These are phyloP conservation scores for Diplocarpon mali DNA, from an alignment of 2,329 filamentous ascomycete species.

Conservation along the genomic window DNA sequence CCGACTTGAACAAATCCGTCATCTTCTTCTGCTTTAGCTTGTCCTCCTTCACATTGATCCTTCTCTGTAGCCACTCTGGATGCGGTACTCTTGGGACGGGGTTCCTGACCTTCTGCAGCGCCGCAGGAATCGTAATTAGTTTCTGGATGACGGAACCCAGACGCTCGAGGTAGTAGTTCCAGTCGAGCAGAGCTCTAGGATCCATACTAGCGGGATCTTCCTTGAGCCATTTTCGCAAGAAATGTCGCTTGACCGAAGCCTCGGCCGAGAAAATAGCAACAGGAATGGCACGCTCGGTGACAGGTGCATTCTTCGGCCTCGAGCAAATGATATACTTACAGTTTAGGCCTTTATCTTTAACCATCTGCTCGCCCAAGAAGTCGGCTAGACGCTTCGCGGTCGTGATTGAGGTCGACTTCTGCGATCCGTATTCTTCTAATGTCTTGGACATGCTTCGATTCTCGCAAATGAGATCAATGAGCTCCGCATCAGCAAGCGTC, in stretches of 20 bases:
- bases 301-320: conserved; percentile 73
- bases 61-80: conserved; percentile 89
- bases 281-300: conserved; percentile 88
- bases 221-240: conserved; percentile 89
- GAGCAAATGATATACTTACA: conserved; percentile 99
- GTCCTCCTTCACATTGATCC: conserved; percentile 93
- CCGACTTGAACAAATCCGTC: conserved; percentile 77
- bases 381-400: conserved; percentile 91
- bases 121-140: conserved; percentile 94
- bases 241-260: conserved; percentile 74
- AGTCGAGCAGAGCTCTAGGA: conserved; percentile 81
- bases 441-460: conserved; percentile 98
- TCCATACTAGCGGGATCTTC: conserved; percentile 89
- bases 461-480: conserved; percentile 99
- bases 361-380: conserved; percentile 96
- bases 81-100: conserved; percentile 88
- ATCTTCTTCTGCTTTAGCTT: conserved; percentile 98
- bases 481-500: conserved; percentile 87
- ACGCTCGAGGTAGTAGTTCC: conserved; percentile 94
- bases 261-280: conserved; percentile 97
- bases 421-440: conserved; percentile 84
- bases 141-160: conserved; percentile 97
- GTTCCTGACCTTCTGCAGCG: conserved; percentile 88
- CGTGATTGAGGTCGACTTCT: conserved; percentile 99
- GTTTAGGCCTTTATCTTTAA: conserved; percentile 97